Conservation (phyloP, 1,139 yeast species). For the Debaryomyces psychrophilus region DNA sequence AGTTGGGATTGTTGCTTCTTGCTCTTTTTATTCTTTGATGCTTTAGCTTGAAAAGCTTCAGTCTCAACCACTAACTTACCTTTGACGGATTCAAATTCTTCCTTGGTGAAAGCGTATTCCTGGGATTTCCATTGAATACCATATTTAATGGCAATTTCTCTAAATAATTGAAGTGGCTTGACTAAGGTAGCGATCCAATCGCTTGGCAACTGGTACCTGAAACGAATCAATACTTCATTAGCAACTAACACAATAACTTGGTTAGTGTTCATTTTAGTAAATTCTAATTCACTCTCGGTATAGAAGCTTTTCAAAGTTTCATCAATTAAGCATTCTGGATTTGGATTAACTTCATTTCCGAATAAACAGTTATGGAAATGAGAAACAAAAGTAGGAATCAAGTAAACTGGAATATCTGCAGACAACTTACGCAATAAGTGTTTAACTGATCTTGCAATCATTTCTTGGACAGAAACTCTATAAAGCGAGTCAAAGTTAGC, state of each 20-base stretch:
- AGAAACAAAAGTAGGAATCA: conserved; percentile 61
- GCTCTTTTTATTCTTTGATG: conserved; percentile 22
- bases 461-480: conserved; percentile 61
- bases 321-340: conserved; percentile 50
- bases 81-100: conserved; percentile 42
- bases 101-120: conserved; percentile 52
- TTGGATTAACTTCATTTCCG: conserved; percentile 47
- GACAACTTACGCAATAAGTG: conserved; percentile 65
- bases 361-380: conserved; percentile 77
- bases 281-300: conserved; percentile 44
- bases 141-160: conserved; percentile 73
- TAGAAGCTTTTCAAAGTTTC: conserved; percentile 48
- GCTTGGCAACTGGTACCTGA: conserved; percentile 58
- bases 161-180: conserved; percentile 54
- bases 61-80: conserved; percentile 22
- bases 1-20: conserved; percentile 36
- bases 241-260: conserved; percentile 47
- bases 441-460: conserved; percentile 78
- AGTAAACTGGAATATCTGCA: conserved; percentile 51
- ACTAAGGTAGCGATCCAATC: conserved; percentile 45
- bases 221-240: conserved; percentile 59
- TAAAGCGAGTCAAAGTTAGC: conserved; percentile 53
- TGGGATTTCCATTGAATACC: conserved; percentile 86
- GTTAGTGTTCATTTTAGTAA: conserved; percentile 48
- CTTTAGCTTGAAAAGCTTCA: conserved; percentile 18